These are phyloP conservation scores for Paralagenidium karlingii DNA, from an alignment of 352 stramenopile genomes.

Conservation along the genomic window DNA sequence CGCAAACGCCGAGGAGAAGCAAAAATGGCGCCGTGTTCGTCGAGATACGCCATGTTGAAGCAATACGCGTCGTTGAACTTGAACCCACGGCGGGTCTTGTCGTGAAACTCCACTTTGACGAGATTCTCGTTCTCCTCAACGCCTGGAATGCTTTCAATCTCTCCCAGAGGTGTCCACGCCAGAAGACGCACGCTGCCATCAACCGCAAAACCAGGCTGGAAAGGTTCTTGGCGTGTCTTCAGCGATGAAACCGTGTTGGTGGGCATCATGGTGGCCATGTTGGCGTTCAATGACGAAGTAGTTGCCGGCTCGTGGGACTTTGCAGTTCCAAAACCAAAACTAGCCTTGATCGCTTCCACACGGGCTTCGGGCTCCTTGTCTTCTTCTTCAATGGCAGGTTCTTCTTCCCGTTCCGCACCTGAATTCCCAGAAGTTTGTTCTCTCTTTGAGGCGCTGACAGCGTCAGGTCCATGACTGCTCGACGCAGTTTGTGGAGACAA, in stretches of 20 bases:
- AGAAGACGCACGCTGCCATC: slow-evolving; percentile 37
- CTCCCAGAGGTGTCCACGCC: slow-evolving; percentile 56
- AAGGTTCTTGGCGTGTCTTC: slow-evolving; percentile 19
- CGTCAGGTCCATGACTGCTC: slow-evolving; percentile 19
- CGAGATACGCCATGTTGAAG: slow-evolving; percentile 63
- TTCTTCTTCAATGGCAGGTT: slow-evolving; percentile 7
- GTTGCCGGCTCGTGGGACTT: slow-evolving; percentile 8
- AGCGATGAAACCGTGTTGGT: slow-evolving; percentile 4
- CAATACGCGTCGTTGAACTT: slow-evolving; percentile 81
- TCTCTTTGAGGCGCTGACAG: background rate
- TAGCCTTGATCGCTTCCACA: slow-evolving; percentile 73
- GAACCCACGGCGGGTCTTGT: slow-evolving; percentile 72
- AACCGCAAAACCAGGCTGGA: slow-evolving; percentile 42
- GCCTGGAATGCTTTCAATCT: slow-evolving; percentile 71
- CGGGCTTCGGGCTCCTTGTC: slow-evolving; percentile 52
- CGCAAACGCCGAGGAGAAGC: slow-evolving; percentile 16
- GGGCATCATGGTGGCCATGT: too few relatives aligned
- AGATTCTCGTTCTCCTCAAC: slow-evolving; percentile 36
- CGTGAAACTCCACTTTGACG: slow-evolving; percentile 66
- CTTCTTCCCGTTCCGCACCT: slow-evolving; percentile 15
- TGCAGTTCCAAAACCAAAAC: slow-evolving; percentile 54
- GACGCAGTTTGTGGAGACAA: too few relatives aligned
- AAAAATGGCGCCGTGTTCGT: slow-evolving; percentile 65
- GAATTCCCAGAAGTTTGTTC: slow-evolving; percentile 40
- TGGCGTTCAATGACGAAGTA: too few relatives aligned